Evolutionary conservation across 2,329 filamentous ascomycete species (phyloP).

Genomic region (Pestalotiopsis sp.): DNA sequence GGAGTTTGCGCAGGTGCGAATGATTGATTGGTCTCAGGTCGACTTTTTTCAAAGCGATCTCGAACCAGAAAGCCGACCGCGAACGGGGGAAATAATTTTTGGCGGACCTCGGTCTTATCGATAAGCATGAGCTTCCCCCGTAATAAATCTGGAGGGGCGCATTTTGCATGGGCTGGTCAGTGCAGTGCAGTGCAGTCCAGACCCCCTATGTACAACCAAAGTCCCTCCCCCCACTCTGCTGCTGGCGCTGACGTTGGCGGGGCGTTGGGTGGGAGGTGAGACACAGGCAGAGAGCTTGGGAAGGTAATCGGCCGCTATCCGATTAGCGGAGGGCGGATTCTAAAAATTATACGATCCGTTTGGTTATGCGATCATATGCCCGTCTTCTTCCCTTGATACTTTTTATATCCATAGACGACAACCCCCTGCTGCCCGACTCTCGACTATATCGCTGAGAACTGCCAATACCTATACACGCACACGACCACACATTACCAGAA

Average conservation of each 20-base stretch:
- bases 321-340: constrained; percentile 8
- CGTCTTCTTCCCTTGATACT: neutral
- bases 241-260: neutral
- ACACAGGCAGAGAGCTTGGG: neutral
- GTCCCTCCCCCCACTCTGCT: neutral
- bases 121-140: constrained; percentile 22
- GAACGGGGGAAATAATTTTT: constrained; percentile 26
- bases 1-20: neutral
- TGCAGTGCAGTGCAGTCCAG: neutral
- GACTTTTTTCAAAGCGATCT: neutral
- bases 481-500: neutral
- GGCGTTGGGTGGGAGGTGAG: neutral
- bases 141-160: neutral
- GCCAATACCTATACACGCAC: neutral
- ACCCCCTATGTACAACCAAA: neutral
- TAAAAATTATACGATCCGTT: neutral
- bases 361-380: neutral
- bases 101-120: constrained; percentile 24
- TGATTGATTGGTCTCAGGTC: neutral
- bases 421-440: neutral
- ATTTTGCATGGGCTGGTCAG: neutral
- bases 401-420: neutral
- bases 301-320: constrained; percentile 8
- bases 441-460: neutral
- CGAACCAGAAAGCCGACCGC: constrained; percentile 1